Base-by-base conservation (phyloP, 441 rosid genomes). In the Kokia cookei region DNA sequence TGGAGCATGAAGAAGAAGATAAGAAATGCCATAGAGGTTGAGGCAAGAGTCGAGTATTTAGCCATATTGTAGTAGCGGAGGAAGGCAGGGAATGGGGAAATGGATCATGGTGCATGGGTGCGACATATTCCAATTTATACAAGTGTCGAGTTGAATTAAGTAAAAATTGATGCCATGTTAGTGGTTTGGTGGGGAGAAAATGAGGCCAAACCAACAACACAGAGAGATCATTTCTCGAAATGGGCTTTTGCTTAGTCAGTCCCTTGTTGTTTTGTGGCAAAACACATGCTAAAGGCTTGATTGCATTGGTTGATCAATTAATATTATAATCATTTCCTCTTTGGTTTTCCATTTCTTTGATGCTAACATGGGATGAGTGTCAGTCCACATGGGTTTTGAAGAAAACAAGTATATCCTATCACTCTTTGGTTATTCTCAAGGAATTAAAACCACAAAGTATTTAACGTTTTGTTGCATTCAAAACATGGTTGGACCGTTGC, bases 101-200 rank as follows among this genome's bases (percentile, higher is more conserved):
- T 27, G 37, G 35, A 54, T 11, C 6, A 35, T 19, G 6, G 3
- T 65, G 32, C 14, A 19, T 13, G 51, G 37, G 22, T 70, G 40
- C 57, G 11, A 48, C 27, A 4, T 26, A 19, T 27, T 68, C 17
- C 48, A 53, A 50, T 29, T 69, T 50, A 53, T 54, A 69, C 11
- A 29, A 4, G 15, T 9, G 11, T 35, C 14, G 6, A 14, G 45
- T 48, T 27, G 4, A 7, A 35, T 10, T 1, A 32, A 69, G 7
- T 32, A 15, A 69, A 29, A 26, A 4, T 67, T 4, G 14, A 27
- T 27, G 13, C 15, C n/a, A 29, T 29, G 65, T 2, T 29, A 29
- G 42, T 43, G 29, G 10, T 26, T 29, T 47, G 48, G 75, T 73
- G 69, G 59, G 50, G 48, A 74, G 17, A 60, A 71, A 66, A 43